Conservation (phyloP, 1,284 basidiomycete genomes). For the Cerrena zonata region DNA sequence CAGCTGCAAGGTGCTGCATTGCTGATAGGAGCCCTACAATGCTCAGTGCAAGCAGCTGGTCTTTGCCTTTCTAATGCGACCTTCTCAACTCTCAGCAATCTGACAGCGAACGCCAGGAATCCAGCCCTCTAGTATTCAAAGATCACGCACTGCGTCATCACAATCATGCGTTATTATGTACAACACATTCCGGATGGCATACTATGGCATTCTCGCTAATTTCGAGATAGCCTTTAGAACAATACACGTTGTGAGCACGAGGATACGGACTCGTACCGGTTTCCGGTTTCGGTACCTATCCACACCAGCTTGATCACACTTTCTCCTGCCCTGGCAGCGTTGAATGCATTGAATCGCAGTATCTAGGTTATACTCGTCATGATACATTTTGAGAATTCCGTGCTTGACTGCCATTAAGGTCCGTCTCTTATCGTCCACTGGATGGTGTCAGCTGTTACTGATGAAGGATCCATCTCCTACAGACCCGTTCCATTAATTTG, state of each 20-base stretch:
- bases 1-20: background rate
- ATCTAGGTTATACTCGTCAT: background rate
- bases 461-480: background rate
- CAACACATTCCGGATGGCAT: background rate
- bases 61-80: background rate
- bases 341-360: background rate
- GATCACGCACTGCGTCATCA: conserved; percentile 3
- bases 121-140: background rate
- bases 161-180: background rate
- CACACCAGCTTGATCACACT: background rate
- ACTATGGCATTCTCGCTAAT: background rate
- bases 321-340: background rate
- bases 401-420: conserved; percentile 8
- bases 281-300: conserved; percentile 2
- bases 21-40: background rate
- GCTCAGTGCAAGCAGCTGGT: background rate
- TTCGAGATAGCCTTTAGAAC: conserved; percentile 7
- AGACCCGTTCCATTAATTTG: background rate
- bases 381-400: background rate
- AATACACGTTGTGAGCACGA: conserved; percentile 14
- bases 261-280: conserved; percentile 11
- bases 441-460: conserved; percentile 8
- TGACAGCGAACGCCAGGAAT: background rate
- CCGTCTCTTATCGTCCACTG: conserved; percentile 16
- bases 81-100: background rate